phyloP scores from a whole-genome alignment of 345 rosid species.

The Noccaea bulbosa region DNA sequence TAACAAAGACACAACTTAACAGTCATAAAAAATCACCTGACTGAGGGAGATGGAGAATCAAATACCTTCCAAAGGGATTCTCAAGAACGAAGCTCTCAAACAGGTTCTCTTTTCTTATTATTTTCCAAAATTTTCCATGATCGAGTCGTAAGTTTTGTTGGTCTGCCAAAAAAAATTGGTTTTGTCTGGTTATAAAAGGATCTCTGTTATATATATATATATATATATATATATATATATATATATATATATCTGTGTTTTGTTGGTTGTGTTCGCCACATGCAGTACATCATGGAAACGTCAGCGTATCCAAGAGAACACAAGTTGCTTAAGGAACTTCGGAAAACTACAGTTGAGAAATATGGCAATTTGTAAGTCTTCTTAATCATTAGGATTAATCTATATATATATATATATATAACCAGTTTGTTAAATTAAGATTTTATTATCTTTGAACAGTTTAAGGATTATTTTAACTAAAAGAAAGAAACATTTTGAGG shows the following conservation, averaged over 20 bases:
- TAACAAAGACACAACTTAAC: neutral
- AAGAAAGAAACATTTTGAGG: too few relatives aligned
- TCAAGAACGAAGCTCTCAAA: conserved; percentile 35
- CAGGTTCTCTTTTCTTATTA: conserved; percentile 3
- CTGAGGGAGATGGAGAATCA: conserved; percentile 26
- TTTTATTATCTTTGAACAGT: neutral
- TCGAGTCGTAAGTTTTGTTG: neutral
- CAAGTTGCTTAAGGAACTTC: conserved; percentile 51
- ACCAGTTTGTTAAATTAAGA: neutral
- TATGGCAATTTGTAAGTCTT: conserved; percentile 37
- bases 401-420: neutral
- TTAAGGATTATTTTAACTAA: neutral
- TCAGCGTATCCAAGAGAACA: conserved; percentile 63
- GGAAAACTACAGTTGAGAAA: conserved; percentile 49
- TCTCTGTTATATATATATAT: neutral
- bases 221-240: neutral
- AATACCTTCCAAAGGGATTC: conserved; percentile 39
- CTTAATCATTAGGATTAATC: neutral
- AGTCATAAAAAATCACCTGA: neutral
- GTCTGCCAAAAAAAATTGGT: neutral
- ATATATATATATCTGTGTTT: neutral
- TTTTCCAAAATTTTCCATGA: neutral
- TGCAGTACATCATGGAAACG: conserved; percentile 42
- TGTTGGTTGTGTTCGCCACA: neutral
- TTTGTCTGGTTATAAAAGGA: neutral